A percentile compares a stretch with the other conserved stretches of the same genome.
Conservation (phyloP, 2,329 filamentous ascomycete genomes). For the Trichophyton mentagrophytes region DNA sequence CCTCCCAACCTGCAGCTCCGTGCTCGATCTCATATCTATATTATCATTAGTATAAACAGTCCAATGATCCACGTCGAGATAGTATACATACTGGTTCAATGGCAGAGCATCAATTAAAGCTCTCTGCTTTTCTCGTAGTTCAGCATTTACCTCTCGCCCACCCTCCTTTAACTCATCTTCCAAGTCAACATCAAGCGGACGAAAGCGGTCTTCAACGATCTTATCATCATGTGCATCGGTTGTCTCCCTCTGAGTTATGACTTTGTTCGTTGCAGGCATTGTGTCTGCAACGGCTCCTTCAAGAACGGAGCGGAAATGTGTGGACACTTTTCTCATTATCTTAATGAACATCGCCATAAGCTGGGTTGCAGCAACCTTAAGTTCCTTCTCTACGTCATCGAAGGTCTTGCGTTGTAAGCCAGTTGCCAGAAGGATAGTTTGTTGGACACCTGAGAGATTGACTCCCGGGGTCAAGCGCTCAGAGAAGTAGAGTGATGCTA, state of each 20-base stretch:
- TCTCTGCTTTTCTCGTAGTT: slow-evolving; percentile 65
- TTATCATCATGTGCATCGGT: slow-evolving; percentile 58
- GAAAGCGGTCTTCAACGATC: slow-evolving; percentile 51
- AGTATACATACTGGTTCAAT: slow-evolving; percentile 59
- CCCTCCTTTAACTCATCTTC: slow-evolving; percentile 77
- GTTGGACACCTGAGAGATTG: slow-evolving; percentile 68
- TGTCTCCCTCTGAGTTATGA: slow-evolving; percentile 27
- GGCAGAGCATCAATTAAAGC: slow-evolving; percentile 84
- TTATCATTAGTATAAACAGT: slow-evolving; percentile 13
- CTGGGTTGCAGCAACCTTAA: slow-evolving; percentile 61
- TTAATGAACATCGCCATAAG: slow-evolving; percentile 96
- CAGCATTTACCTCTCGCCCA: slow-evolving; percentile 59
- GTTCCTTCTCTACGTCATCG: slow-evolving; percentile 64
- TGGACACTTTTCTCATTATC: slow-evolving; percentile 74
- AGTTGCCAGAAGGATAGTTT: slow-evolving; percentile 75
- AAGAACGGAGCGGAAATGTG: slow-evolving; percentile 62
- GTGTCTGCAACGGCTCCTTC: slow-evolving; percentile 58
- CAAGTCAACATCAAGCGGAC: slow-evolving; percentile 56
- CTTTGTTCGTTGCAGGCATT: slow-evolving; percentile 44
- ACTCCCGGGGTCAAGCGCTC: slow-evolving; percentile 56
- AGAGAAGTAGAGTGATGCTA: slow-evolving; percentile 75
- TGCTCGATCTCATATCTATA: slow-evolving; percentile 36
- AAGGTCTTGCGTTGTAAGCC: slow-evolving; percentile 85
- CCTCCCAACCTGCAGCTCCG: slow-evolving; percentile 41
- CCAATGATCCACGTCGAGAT: neutral